Base-by-base conservation (phyloP, 495 filamentous ascomycete species). In the Penicillium pancosmium region DNA sequence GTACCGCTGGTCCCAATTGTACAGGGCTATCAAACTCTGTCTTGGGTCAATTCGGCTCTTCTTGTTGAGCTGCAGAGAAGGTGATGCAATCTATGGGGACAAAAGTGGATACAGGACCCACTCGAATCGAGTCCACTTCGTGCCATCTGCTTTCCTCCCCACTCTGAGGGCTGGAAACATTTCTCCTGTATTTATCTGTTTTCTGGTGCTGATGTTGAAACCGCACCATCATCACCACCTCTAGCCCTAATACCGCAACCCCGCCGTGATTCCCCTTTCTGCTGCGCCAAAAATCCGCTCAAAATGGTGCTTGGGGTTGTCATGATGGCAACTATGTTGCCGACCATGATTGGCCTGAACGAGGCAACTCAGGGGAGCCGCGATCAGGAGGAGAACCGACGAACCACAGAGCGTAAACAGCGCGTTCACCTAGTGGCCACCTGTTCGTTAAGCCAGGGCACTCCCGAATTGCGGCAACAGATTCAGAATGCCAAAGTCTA, bases 281-380 rank as follows among this genome's bases (percentile, higher is more conserved):
- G 7, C 34, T 40, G 11, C 16, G 15, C 16, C 23, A 52, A 36
- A 34, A 7, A 5, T 4, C 3, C 25, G 18, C 41, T 44, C 50
- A 62, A 55, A 3, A 70, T 72, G 67, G 67, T 72, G 1, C 21
- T 72, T 7, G 67, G 69, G 3, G 35, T 70, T 38, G 63, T 47
- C 34, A 72, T 72, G 67, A 72, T 72, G 61, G 55, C 65, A 23
- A 54, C 67, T n/a, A 70, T 70, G 69, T 23, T 72, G 56, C 69
- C 69, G 8, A 72, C 67, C 18, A 67, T 70, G 57, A 64, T 64
- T 27, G 67, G 69, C 2, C 50, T 72, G 8, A 72, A 68, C 49
- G 67, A 72, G 52, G 66, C 69, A 11, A 61, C 60, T 16, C 56
- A 68, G 25, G 59, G 58, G 25, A 54, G 52, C 10, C 62, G 61